Conservation (phyloP, 352 stramenopile genomes). For the Globisporangium viniferum region DNA sequence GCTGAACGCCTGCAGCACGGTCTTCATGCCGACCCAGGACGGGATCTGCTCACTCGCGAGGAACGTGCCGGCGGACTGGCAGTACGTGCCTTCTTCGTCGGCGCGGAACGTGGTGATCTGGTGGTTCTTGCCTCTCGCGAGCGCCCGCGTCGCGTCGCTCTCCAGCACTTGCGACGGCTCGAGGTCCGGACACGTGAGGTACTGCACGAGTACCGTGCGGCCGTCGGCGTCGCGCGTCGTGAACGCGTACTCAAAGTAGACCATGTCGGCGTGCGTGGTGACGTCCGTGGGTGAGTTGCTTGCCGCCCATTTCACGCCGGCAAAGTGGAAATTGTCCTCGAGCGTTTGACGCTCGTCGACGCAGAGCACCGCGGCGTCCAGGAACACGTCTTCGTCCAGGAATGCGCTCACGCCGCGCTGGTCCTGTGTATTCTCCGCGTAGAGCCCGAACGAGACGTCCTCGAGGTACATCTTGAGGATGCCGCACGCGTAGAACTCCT, state of each 20-base stretch:
- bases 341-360: conserved; percentile 32
- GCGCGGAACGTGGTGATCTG: conserved; percentile 11
- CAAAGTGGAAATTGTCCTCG: conserved; percentile 49
- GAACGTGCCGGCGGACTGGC: conserved; percentile 3
- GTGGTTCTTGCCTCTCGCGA: not conserved
- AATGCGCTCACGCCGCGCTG: conserved; percentile 35
- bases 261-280: conserved; percentile 1
- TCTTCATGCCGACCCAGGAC: conserved; percentile 15
- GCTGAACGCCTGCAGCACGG: conserved; percentile 11
- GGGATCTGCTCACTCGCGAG: conserved; percentile 8
- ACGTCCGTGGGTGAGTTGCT: not conserved
- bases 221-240: conserved; percentile 10
- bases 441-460: conserved; percentile 38
- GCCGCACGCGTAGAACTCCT: conserved; percentile 15
- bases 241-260: conserved; percentile 17
- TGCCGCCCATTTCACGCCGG: conserved; percentile 46
- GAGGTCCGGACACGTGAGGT: conserved; percentile 13
- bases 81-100: conserved; percentile 14
- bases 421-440: conserved; percentile 35
- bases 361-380: conserved; percentile 46
- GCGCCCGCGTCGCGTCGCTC: not conserved
- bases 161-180: conserved; percentile 2
- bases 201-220: conserved; percentile 16
- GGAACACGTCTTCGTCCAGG: conserved; percentile 18
- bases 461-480: conserved; percentile 18